These are phyloP conservation scores for Cruciata laevipes DNA, from an alignment of 257 asterid genomes.

Conservation along the genomic window DNA sequence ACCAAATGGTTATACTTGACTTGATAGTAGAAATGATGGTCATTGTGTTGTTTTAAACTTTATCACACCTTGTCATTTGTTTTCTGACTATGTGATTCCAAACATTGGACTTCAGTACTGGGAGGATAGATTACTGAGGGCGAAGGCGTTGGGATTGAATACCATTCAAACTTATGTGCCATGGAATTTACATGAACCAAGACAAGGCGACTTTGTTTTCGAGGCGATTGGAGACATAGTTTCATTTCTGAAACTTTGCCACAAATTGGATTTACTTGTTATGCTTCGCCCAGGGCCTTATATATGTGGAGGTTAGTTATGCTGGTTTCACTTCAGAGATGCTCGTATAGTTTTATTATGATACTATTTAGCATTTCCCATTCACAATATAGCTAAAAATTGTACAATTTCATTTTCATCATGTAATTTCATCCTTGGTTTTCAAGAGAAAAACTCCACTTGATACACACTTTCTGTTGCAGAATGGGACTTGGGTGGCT, in stretches of 20 bases:
- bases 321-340: background rate
- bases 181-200: constrained; percentile 95
- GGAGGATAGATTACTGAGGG: constrained; percentile 93
- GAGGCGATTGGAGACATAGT: constrained; percentile 75
- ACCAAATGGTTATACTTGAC: constrained; percentile 7
- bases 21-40: background rate
- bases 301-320: constrained; percentile 82
- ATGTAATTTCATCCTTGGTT: background rate
- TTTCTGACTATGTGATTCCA: constrained; percentile 13
- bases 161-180: constrained; percentile 90
- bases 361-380: background rate
- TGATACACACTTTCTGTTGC: constrained; percentile 22
- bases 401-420: background rate
- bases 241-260: constrained; percentile 76
- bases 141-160: constrained; percentile 94
- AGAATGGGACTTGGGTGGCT: constrained; percentile 99
- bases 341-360: background rate
- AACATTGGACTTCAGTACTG: constrained; percentile 52
- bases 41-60: background rate
- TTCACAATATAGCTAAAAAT: background rate
- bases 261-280: constrained; percentile 73
- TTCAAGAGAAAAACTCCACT: background rate
- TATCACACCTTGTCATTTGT: background rate
- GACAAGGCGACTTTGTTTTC: constrained; percentile 51
- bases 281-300: constrained; percentile 97